Conservation (phyloP, 2,329 filamentous ascomycete genomes). For the Thielaviopsis punctulata region DNA sequence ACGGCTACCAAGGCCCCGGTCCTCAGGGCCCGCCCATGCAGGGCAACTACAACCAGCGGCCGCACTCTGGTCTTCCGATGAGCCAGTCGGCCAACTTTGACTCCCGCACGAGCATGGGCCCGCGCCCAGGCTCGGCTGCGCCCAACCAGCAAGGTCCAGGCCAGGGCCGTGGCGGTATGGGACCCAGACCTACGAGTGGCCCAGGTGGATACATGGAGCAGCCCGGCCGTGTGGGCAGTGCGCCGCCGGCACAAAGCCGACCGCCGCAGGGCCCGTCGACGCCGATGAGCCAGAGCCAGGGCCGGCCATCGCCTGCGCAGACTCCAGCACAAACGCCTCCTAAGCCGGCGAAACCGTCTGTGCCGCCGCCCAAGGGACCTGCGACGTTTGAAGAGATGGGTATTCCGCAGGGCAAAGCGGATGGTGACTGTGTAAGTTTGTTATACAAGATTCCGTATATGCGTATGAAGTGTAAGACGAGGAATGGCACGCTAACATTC, state of each 20-base stretch:
- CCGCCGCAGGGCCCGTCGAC: conserved; percentile 1
- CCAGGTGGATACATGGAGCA: conserved; percentile 14
- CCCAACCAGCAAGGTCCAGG: too few relatives aligned
- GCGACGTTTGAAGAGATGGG: conserved; percentile 98
- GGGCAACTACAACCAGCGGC: conserved; percentile 10
- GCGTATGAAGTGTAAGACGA: too few relatives aligned
- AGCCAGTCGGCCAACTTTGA: conserved; percentile 23
- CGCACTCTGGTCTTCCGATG: conserved; percentile 8
- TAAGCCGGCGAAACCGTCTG: conserved; percentile 23
- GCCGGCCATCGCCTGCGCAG: conserved; percentile 14
- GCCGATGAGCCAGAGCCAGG: conserved; percentile 17
- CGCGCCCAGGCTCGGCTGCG: conserved; percentile 17
- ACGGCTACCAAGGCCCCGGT: conserved; percentile 12
- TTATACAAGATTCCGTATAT: too few relatives aligned
- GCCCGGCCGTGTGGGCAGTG: conserved; percentile 21
- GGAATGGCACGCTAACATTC: background rate
- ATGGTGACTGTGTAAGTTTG: conserved; percentile 76
- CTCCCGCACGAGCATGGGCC: conserved; percentile 18
- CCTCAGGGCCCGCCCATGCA: conserved; percentile 14
- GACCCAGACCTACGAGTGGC: conserved; percentile 14
- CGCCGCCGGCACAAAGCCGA: conserved; percentile 19
- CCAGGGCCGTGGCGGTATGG: conserved; percentile 15
- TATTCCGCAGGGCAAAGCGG: conserved; percentile 64
- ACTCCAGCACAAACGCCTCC: conserved; percentile 18
- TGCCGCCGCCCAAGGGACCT: conserved; percentile 52